Base-by-base conservation (phyloP, 129 eudicot genomes). In the Tagetes erecta region DNA sequence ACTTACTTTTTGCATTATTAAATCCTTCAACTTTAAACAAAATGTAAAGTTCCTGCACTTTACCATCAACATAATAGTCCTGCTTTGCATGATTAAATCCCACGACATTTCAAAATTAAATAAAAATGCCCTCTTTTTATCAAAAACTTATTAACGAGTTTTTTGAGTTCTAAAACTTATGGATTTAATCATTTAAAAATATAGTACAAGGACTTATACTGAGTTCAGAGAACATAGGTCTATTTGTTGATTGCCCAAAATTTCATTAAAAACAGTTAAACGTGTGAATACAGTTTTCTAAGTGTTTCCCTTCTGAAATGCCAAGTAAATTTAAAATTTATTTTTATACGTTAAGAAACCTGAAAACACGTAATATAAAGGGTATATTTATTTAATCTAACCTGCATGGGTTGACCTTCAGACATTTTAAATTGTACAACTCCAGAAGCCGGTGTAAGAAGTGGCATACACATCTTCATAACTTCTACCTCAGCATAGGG, bases 361-460 rank as follows among this genome's bases (percentile, higher is more conserved):
- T 1, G 30, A 56, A 27, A 51, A 20, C 27, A 55, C 5, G 6
- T 55, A 2, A 55, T 34, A 0, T 11, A 62, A 13, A 59, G n/a
- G 0, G n/a, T 3, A 41, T 1, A 11, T 11, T 9, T 38, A 50
- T 38, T 40, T n/a, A 64, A 38, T 64, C 70, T 56, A 76, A 95
- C 99, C 97, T 95, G 97, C 99, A 95, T 95, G 5, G 99, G 94
- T 91, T 95, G 99, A 78, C 99, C 99, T 87, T 95, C 99, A 40
- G 99, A 87, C 87, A 95, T 77, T 66, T 74, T 84, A 65, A 95
- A 88, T 30, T 84, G 97, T 53, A 95, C 83, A 33, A 83, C 84
- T 36, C 99, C 99, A 71, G 99, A 82, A 63, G 97, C 94, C 8
- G 99, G 99, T 4, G 97, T 91, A 75, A 95, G 99, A 73, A 95